Conservation (phyloP, 208 protist species). For the Leishmania martiniquensis region DNA sequence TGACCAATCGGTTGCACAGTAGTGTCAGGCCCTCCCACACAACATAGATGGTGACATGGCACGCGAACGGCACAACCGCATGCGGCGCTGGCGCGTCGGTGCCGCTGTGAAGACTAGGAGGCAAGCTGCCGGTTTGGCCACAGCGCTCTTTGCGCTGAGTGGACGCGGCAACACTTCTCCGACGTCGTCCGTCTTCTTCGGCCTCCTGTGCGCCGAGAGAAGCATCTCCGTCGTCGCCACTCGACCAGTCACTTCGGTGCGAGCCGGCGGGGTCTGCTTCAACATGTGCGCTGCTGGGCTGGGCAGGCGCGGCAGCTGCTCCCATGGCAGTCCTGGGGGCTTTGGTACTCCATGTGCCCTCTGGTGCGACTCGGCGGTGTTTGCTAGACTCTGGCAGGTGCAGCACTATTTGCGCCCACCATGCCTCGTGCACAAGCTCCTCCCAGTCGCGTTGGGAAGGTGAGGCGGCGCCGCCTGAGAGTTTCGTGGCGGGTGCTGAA, state of each 20-base stretch:
- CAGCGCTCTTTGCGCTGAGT: not conserved
- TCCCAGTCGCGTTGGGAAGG: not conserved
- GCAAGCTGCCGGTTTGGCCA: not conserved
- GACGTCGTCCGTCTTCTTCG: conserved; percentile 32
- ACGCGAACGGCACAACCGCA: not conserved
- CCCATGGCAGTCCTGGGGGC: not conserved
- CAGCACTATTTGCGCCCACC: conserved; percentile 2
- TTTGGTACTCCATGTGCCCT: not conserved
- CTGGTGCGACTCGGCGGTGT: conserved; percentile 3
- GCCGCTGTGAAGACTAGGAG: not conserved
- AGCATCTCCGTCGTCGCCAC: conserved; percentile 13
- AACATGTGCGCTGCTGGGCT: not conserved
- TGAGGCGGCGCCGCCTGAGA: not conserved
- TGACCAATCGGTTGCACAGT: conserved; percentile 25
- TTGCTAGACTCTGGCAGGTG: not conserved
- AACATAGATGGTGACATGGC: conserved; percentile 30
- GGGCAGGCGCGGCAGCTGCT: not conserved
- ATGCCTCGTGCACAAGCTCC: not conserved
- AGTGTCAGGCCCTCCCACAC: conserved; percentile 67
- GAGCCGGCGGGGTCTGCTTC: not conserved
- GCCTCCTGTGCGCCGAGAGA: conserved; percentile 49
- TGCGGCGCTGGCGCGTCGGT: not conserved
- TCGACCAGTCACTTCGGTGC: not conserved
- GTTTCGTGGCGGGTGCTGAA: not conserved
- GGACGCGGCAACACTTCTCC: not conserved